Evolutionary conservation across 1,284 basidiomycete species (phyloP), one percentile per base, ranked within the genome.

Genomic region (Cutaneotrichosporon spelunceum): DNA sequence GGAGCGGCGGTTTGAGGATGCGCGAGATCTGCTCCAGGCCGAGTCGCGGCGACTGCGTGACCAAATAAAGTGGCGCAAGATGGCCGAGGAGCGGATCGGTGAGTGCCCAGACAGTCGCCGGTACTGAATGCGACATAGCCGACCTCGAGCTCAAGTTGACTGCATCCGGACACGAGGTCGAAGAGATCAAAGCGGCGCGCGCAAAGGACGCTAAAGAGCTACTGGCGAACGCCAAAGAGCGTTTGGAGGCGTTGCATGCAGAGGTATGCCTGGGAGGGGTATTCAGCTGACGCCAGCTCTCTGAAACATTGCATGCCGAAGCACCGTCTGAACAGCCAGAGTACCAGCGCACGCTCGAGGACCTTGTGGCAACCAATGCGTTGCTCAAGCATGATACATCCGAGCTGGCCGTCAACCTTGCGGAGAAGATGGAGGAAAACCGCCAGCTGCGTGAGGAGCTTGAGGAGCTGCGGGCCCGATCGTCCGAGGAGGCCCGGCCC

Each of bases 321-420:
- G 63, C 66, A 4, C 75, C 76, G 2, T 57, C 70, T 13, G 75
- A 76, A 26, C 67, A 66, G 47, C 76, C 78, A 2, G 76, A 80
- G 63, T 76, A 78, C 48, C 75, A 77, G 34, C 82, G 84, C 61
- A 85, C 91, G 7, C 80, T 94, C 9, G 89, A 92, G 73, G 86
- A 87, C 14, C 81, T 94, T 16, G 90, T 93, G 10, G 85, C 86
- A 30, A 88, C 91, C 71, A 93, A 93, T 70, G 89, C 93, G 67
- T 82, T 83, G 29, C 78, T 93, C 61, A 90, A 90, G 76, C 85
- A 85, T 33, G 90, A 92, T 70, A 90, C 90, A 61, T 83, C 84
- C 4, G 90, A 94, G 72, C 78, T 94, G 42, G 87, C 89, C 62
- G 84, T 83, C 58, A 77, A 91, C 16, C 81, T 94, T 7, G 76